Base-by-base conservation (phyloP, 169 alveolate genomes). In the Besnoitia besnoiti region DNA sequence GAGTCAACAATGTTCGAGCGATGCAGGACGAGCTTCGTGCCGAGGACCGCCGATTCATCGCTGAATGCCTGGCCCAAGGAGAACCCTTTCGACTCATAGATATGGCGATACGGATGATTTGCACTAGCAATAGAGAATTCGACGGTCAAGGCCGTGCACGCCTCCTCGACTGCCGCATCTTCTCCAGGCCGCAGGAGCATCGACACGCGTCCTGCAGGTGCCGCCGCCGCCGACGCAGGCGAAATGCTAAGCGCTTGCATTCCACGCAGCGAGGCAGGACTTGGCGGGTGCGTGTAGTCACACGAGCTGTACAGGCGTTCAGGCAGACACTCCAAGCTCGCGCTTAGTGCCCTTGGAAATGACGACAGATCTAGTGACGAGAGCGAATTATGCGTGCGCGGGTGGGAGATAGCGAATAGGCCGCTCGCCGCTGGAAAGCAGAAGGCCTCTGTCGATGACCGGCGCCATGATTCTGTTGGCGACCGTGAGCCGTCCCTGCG, bases 101-200 rank as follows among this genome's bases (percentile, higher is more conserved):
- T 46, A 44, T 90, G 93, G 42, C 90, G 93, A 79, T 77, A 82
- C 75, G 85, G 85, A 46, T 59, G 46, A 51, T 59, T 77, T 0
- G 90, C 89, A 19, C 85, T 39, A 14, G 84, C 62, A 16, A 89
- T 67, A 33, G 67, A 88, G 30, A 90, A 47, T 90, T 90, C 93
- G 85, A 90, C 85, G 21, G 46, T 80, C 21, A 90, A 49, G 7
- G 90, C 93, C 75, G 67, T 80, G 59, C 85, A 37, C 47, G 90
- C 90, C 75, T 84, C 37, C 80, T 80, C 90, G 55, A 82, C 39
- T 27, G 67, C 84, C 14, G 80, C 46, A 50, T 90, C 93, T 42
- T 73, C 87, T 44, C 93, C 93, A 0, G 93, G 90, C 10, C 50
- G 49, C 4, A 90, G 33, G 42, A 50, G 59, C 35, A 75, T 77